These are phyloP conservation scores for Cryptococcus sp. DNA, from an alignment of 1,284 basidiomycete genomes.

Conservation along the genomic window DNA sequence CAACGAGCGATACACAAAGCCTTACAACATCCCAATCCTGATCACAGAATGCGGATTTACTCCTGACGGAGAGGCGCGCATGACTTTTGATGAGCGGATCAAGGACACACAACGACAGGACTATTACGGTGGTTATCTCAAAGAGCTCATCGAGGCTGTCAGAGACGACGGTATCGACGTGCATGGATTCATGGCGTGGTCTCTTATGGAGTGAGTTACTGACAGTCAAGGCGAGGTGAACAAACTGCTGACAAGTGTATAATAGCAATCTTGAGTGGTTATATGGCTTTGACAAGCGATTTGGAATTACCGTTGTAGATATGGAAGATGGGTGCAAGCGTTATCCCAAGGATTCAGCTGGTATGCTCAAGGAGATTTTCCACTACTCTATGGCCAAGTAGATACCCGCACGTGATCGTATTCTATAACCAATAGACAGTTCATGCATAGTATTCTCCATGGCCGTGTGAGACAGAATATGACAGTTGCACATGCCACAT, in stretches of 20 bases:
- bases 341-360: conserved; percentile 30
- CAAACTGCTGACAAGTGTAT: too few species aligned
- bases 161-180: conserved; percentile 29
- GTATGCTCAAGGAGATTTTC: conserved; percentile 16
- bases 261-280: conserved; percentile 70
- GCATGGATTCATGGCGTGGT: conserved; percentile 38
- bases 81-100: conserved; percentile 16
- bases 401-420: not conserved
- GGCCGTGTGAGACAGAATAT: too few species aligned
- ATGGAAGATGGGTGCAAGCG: conserved; percentile 30
- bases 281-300: conserved; percentile 26
- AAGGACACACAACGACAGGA: conserved; percentile 28
- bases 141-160: conserved; percentile 26
- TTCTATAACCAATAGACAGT: too few species aligned
- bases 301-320: conserved; percentile 41
- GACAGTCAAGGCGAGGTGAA: not conserved
- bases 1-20: conserved; percentile 62
- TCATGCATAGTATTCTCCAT: too few species aligned
- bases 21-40: conserved; percentile 19
- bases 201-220: conserved; percentile 35
- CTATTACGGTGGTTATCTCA: conserved; percentile 32
- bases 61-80: conserved; percentile 12
- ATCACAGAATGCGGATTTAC: conserved; percentile 33
- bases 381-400: not conserved
- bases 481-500: not conserved